phyloP scores from a whole-genome alignment of 2,329 filamentous ascomycete species.

The Ophiostoma sp. region DNA sequence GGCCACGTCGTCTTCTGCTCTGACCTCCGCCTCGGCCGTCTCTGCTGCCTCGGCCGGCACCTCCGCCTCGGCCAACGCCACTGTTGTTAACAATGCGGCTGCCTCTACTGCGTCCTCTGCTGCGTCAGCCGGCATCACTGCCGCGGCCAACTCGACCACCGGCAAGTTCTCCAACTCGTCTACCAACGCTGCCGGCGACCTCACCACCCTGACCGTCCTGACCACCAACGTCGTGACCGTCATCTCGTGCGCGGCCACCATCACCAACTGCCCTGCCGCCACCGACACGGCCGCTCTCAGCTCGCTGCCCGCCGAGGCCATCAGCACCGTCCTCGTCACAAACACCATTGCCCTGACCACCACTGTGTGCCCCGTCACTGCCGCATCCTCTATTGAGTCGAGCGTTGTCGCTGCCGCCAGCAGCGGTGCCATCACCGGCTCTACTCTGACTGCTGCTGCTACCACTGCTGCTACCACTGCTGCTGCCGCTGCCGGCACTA shows the following conservation, averaged over 20 bases:
- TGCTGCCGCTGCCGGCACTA: neutral
- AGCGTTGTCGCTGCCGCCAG: conserved; percentile 33
- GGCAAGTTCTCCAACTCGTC: neutral
- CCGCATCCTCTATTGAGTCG: conserved; percentile 36
- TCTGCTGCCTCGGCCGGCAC: neutral
- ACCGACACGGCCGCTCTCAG: conserved; percentile 38
- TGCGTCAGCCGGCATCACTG: neutral
- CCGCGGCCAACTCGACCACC: neutral
- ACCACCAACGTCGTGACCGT: conserved; percentile 39
- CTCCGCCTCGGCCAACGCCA: conserved; percentile 1
- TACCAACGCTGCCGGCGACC: neutral
- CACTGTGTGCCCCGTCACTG: conserved; percentile 41
- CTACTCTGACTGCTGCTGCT: conserved; percentile 35
- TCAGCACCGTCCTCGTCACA: conserved; percentile 36
- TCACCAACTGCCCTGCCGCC: conserved; percentile 29
- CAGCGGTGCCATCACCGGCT: conserved; percentile 34
- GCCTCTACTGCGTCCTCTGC: neutral
- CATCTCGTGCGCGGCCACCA: conserved; percentile 28
- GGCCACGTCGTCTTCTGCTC: neutral
- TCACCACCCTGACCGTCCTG: conserved; percentile 38
- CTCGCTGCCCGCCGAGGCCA: conserved; percentile 31
- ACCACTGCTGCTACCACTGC: neutral
- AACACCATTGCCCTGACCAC: conserved; percentile 37
- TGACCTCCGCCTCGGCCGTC: neutral
- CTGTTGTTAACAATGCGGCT: conserved; percentile 11